These are phyloP conservation scores for Wickerhamiella bombiphila DNA, from an alignment of 805 yeast genomes.

Conservation along the genomic window DNA sequence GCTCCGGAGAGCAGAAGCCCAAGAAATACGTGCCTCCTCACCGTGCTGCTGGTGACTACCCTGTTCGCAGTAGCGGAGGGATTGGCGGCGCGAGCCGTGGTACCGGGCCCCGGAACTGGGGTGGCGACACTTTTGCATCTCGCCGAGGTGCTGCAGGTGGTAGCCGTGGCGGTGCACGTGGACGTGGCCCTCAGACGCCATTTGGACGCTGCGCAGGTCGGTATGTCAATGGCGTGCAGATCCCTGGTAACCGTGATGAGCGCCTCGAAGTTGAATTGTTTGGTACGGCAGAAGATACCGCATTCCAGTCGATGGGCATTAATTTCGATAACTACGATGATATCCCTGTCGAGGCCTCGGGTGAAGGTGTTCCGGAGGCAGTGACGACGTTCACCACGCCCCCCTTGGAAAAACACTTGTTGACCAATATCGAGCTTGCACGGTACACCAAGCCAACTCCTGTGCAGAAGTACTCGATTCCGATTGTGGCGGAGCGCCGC, in stretches of 20 bases:
- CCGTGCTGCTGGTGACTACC: conserved; percentile 16
- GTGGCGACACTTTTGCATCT: conserved; percentile 14
- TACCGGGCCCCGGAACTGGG: conserved; percentile 22
- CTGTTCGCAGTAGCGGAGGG: conserved; percentile 18
- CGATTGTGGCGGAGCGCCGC: conserved; percentile 76
- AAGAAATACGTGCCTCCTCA: conserved; percentile 45
- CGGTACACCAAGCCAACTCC: conserved; percentile 95
- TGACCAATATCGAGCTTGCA: conserved; percentile 75
- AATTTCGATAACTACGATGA: conserved; percentile 98
- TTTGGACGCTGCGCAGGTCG: conserved; percentile 34
- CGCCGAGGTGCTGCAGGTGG: conserved; percentile 23
- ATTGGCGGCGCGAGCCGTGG: conserved; percentile 20
- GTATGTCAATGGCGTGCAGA: conserved; percentile 77
- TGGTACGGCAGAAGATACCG: conserved; percentile 59
- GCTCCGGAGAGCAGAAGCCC: conserved; percentile 1
- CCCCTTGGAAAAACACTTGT: conserved; percentile 73
- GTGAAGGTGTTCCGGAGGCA: conserved; percentile 89
- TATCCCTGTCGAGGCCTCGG: conserved; percentile 95
- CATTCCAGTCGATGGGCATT: conserved; percentile 86
- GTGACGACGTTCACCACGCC: conserved; percentile 77
- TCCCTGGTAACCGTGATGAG: conserved; percentile 62
- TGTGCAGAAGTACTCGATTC: conserved; percentile 85
- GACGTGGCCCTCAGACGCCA: conserved; percentile 13
- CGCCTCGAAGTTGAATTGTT: conserved; percentile 65
- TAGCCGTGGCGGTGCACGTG: conserved; percentile 24